phyloP scores from a whole-genome alignment of 139 green algal genomes.

The Chlorella sp. region DNA sequence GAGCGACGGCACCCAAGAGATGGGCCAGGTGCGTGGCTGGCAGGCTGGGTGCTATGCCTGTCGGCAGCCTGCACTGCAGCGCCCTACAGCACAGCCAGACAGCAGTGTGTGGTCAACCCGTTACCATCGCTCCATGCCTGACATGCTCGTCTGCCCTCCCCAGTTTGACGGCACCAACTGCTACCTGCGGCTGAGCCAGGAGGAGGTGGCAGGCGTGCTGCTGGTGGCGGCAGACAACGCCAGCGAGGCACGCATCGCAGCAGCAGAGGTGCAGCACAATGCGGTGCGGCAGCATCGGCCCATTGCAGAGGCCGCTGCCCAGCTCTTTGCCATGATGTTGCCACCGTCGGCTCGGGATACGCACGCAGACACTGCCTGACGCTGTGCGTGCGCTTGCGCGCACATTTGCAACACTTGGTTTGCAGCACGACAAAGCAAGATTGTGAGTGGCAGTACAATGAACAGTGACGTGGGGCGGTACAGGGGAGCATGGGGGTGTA shows the following conservation, averaged over 20 bases:
- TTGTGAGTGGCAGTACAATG: background rate
- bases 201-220: conserved; percentile 15
- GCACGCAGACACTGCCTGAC: background rate
- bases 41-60: background rate
- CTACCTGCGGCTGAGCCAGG: background rate
- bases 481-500: too few species aligned
- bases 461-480: too few species aligned
- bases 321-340: background rate
- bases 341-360: background rate
- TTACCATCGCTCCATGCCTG: too few species aligned
- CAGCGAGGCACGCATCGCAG: background rate
- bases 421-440: background rate
- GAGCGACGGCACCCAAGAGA: conserved; percentile 16
- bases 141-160: background rate
- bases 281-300: background rate
- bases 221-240: background rate
- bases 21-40: background rate
- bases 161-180: conserved; percentile 26
- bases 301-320: background rate
- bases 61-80: background rate
- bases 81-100: too few species aligned
- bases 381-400: too few species aligned
- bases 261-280: background rate
- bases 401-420: background rate
- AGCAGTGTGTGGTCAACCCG: too few species aligned